Conservation (phyloP, 2,329 filamentous ascomycete genomes). For the Colletotrichum sp. region DNA sequence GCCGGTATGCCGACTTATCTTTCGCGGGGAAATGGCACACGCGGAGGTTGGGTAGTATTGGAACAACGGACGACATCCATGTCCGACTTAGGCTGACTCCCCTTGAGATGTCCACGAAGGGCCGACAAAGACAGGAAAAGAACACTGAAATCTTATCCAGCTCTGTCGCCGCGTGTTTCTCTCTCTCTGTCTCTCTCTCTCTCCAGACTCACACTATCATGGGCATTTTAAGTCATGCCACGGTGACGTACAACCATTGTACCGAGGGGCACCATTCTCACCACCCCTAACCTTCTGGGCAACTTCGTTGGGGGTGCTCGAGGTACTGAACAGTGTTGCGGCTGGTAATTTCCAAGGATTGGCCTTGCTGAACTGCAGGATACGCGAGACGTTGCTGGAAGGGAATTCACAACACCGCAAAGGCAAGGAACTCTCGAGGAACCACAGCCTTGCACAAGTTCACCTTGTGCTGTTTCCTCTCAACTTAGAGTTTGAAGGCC, state of each 20-base stretch:
- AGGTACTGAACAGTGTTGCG: not conserved
- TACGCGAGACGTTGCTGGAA: not conserved
- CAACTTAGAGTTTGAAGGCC: conserved; percentile 8
- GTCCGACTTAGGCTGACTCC: not conserved
- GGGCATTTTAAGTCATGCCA: not conserved
- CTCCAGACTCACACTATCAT: not conserved
- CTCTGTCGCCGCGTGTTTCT: not conserved
- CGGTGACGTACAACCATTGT: not conserved
- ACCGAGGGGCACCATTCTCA: not conserved
- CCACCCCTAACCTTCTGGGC: not conserved
- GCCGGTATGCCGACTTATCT: not conserved
- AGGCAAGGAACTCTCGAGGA: not conserved
- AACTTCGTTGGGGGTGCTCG: not conserved
- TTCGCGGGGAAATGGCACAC: not conserved
- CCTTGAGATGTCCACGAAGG: not conserved
- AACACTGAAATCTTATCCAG: not conserved
- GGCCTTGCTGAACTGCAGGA: not conserved
- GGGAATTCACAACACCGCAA: not conserved
- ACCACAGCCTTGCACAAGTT: conserved; percentile 11
- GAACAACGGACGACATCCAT: not conserved
- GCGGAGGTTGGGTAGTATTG: not conserved
- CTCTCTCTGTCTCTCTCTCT: not conserved
- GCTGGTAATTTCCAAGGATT: not conserved
- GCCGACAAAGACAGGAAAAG: not conserved
- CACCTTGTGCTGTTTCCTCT: conserved; percentile 5